phyloP scores from a whole-genome alignment of 148 eudicot genomes.

The Gaultheria prostrata region DNA sequence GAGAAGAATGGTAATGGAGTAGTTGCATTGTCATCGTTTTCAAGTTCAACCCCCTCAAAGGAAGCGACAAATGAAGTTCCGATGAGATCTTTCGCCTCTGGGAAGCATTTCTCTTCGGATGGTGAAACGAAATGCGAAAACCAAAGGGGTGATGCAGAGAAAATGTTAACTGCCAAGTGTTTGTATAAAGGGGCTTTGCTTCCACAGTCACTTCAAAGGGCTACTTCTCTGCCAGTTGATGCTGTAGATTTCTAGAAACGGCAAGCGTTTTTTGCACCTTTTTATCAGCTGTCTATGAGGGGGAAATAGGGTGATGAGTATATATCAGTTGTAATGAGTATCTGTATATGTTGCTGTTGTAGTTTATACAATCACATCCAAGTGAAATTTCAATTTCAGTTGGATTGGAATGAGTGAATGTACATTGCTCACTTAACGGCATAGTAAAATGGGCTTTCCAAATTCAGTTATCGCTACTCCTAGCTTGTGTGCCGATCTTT shows the following conservation, averaged over 20 bases:
- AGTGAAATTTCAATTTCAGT: neutral
- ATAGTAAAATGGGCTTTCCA: neutral
- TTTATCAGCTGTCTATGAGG: neutral
- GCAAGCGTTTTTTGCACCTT: neutral
- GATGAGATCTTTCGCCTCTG: constrained; percentile 18
- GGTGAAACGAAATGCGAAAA: constrained; percentile 12
- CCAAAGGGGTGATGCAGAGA: constrained; percentile 15
- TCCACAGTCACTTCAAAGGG: constrained; percentile 68
- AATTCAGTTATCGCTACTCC: neutral
- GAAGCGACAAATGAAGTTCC: constrained; percentile 25
- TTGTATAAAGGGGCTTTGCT: constrained; percentile 37
- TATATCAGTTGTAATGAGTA: neutral
- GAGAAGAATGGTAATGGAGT: constrained; percentile 15
- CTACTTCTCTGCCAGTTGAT: constrained; percentile 77
- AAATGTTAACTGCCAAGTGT: constrained; percentile 38
- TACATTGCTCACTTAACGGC: neutral
- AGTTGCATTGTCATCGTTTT: constrained; percentile 10
- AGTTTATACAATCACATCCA: neutral
- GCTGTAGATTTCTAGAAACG: constrained; percentile 45
- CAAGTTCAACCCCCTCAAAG: constrained; percentile 15
- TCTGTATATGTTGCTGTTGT: neutral
- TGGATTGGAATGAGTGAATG: constrained; percentile 10
- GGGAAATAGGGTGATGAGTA: neutral
- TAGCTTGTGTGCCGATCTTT: neutral
- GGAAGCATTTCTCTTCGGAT: constrained; percentile 33